Conservation (phyloP, 306 rosid species). For the Cucurbita moschata region DNA sequence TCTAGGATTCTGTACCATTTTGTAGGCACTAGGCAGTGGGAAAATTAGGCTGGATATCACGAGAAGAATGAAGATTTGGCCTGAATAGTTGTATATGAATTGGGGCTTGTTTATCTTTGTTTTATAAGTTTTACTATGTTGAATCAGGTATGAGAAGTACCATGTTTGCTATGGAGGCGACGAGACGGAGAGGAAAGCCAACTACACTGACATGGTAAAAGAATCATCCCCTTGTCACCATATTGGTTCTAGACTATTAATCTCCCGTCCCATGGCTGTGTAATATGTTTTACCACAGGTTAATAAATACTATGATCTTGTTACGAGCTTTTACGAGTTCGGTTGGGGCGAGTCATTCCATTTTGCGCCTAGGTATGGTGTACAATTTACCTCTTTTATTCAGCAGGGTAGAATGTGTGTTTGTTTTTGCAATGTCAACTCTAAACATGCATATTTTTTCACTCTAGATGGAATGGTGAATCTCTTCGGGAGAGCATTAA, state of each 20-base stretch:
- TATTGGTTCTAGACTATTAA: background rate
- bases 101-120: background rate
- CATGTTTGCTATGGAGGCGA: conserved; percentile 75
- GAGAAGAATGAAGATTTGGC: background rate
- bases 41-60: background rate
- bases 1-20: background rate
- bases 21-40: too few relatives aligned
- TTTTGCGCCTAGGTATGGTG: conserved; percentile 67
- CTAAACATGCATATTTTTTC: background rate
- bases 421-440: background rate
- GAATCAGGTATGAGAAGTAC: conserved; percentile 86
- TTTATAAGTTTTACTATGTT: conserved; percentile 4
- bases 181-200: conserved; percentile 71
- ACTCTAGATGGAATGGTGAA: conserved; percentile 67
- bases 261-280: background rate
- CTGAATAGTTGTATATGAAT: background rate
- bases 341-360: conserved; percentile 99
- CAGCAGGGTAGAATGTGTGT: background rate
- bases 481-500: conserved; percentile 88
- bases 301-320: conserved; percentile 85
- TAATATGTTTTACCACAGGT: conserved; percentile 41
- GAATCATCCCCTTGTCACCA: background rate
- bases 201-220: conserved; percentile 83
- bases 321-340: conserved; percentile 86
- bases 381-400: background rate